A percentile compares a stretch with the other conserved stretches of the same genome.
Evolutionary conservation across 2,329 filamentous ascomycete species (phyloP).

Genomic region (Pochonia chlamydosporia): DNA sequence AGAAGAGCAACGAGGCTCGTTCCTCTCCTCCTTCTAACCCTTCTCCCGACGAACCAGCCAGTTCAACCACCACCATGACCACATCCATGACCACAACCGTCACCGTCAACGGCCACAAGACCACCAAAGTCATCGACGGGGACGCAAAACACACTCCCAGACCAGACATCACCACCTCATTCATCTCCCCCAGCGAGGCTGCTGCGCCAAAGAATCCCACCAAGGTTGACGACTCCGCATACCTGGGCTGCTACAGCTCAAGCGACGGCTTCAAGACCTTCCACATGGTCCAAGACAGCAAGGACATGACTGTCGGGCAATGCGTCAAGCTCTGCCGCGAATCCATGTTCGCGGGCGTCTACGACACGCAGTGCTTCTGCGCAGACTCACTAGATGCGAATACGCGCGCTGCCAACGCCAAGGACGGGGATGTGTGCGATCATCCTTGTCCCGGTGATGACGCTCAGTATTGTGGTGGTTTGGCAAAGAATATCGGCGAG

Average conservation of each 20-base stretch:
- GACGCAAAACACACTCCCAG: background rate
- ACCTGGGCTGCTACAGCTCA: slow-evolving; percentile 38
- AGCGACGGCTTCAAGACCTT: slow-evolving; percentile 30
- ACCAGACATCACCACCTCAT: slow-evolving; percentile 2
- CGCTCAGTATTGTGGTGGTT: slow-evolving; percentile 36
- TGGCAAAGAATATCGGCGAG: slow-evolving; percentile 8
- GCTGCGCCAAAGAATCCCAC: slow-evolving; percentile 22
- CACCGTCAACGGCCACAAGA: slow-evolving; percentile 17
- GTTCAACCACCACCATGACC: slow-evolving; percentile 15
- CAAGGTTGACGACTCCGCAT: slow-evolving; percentile 24
- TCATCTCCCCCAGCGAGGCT: slow-evolving; percentile 6
- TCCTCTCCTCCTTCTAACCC: background rate
- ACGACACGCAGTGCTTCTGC: slow-evolving; percentile 39
- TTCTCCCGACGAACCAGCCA: background rate
- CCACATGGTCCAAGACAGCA: slow-evolving; percentile 17
- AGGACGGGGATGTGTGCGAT: slow-evolving; percentile 22
- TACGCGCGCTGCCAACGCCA: slow-evolving; percentile 23
- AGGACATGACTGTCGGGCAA: slow-evolving; percentile 32
- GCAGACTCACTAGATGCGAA: slow-evolving; percentile 33
- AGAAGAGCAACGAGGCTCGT: slow-evolving; percentile 9
- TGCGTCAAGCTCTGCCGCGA: slow-evolving; percentile 33
- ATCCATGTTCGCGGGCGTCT: slow-evolving; percentile 33
- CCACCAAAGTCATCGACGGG: background rate
- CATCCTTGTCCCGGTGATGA: slow-evolving; percentile 35
- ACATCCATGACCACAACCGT: slow-evolving; percentile 21